A percentile compares a stretch with the other conserved stretches of the same genome.
Evolutionary conservation across 441 rosid species (phyloP).

Genomic region (Breynia disticha): DNA sequence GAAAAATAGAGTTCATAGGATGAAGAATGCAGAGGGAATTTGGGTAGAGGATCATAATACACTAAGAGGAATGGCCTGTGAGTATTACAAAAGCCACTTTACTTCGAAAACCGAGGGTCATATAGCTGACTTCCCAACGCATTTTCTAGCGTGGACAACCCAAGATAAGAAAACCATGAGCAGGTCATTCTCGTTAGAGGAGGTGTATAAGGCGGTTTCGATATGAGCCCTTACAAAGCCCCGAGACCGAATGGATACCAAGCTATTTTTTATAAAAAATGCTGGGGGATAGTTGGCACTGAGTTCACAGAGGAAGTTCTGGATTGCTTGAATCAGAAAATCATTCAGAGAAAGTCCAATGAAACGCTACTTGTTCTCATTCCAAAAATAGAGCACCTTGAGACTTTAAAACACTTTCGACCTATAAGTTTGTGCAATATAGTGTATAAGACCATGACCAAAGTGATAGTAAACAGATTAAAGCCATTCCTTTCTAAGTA

Average conservation of each 20-base stretch:
- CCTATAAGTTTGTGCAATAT: slow-evolving; percentile 1
- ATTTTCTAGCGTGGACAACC: no score
- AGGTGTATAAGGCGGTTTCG: neutral
- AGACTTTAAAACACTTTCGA: neutral
- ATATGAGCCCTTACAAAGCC: no score
- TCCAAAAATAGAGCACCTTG: neutral
- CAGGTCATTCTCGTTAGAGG: no score
- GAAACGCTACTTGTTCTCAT: neutral
- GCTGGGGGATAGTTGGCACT: neutral
- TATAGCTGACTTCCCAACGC: no score
- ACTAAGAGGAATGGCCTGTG: no score
- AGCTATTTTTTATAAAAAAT: neutral
- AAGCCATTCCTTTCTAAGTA: neutral
- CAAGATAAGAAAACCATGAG: no score
- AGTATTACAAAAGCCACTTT: no score
- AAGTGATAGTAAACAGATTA: neutral
- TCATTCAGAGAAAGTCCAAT: neutral
- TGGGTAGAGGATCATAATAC: no score
- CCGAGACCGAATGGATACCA: neutral
- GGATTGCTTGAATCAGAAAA: neutral
- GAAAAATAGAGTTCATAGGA: neutral
- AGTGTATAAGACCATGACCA: neutral
- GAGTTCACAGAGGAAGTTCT: neutral
- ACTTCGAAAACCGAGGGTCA: no score
- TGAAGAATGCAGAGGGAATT: no score